Conservation (phyloP, 2,329 filamentous ascomycete genomes). For the Fusarium dlaminii region DNA sequence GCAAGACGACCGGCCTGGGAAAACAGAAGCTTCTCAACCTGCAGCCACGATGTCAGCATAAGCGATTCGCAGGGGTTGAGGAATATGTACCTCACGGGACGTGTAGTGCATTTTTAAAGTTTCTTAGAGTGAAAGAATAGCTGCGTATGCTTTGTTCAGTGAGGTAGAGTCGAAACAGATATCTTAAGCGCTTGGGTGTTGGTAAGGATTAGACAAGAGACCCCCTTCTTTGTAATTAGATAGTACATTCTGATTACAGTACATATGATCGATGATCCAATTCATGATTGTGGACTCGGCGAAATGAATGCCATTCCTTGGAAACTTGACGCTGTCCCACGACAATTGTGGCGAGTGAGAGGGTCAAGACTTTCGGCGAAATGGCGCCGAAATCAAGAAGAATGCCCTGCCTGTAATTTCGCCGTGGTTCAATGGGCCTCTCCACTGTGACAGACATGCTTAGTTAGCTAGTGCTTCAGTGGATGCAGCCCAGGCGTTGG, state of each 20-base stretch:
- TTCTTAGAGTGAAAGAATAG: no score
- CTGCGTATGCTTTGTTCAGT: not conserved
- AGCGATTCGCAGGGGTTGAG: not conserved
- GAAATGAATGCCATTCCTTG: not conserved
- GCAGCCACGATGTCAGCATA: not conserved
- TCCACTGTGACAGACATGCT: not conserved
- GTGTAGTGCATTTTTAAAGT: not conserved
- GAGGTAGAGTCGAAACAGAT: not conserved
- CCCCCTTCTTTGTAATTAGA: not conserved
- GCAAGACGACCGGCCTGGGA: not conserved
- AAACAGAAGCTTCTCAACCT: not conserved
- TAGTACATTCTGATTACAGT: rapidly evolving
- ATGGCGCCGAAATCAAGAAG: not conserved
- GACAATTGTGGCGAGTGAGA: not conserved
- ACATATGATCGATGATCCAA: rapidly evolving
- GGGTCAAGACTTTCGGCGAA: not conserved
- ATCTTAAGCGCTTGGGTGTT: not conserved
- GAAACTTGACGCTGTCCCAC: no score
- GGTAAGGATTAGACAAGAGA: not conserved
- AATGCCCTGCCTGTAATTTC: rapidly evolving
- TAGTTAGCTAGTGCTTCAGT: not conserved
- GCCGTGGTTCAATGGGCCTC: not conserved
- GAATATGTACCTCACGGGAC: not conserved
- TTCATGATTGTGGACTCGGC: not conserved
- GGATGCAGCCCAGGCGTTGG: rapidly evolving